phyloP scores from a whole-genome alignment of 345 rosid genomes.

The Ceriops tagal region DNA sequence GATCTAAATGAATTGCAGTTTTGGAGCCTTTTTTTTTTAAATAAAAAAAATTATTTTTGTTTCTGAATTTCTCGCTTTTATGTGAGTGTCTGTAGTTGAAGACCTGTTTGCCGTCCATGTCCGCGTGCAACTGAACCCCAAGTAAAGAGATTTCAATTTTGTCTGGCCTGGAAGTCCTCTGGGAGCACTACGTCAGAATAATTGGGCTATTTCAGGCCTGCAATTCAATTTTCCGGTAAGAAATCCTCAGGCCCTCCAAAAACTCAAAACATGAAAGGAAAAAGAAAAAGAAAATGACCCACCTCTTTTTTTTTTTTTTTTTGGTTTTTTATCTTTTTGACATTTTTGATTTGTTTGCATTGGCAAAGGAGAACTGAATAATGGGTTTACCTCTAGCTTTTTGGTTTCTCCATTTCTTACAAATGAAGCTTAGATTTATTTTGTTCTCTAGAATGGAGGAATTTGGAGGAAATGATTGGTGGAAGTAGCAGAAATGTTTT shows the following conservation, averaged over 20 bases:
- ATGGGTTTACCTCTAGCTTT: neutral
- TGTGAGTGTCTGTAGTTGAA: neutral
- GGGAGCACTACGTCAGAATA: too few relatives aligned
- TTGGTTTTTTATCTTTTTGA: too few relatives aligned
- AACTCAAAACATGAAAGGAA: too few relatives aligned
- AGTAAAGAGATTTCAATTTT: neutral
- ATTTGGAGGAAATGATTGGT: neutral
- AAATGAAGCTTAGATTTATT: conserved; percentile 1
- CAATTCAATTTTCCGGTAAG: too few relatives aligned
- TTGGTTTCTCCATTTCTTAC: neutral
- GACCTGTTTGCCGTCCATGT: neutral
- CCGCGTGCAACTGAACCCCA: neutral
- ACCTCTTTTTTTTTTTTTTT: too few relatives aligned
- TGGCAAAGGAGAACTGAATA: neutral
- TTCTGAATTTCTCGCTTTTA: neutral
- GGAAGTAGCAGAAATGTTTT: conserved; percentile 7
- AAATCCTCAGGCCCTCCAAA: too few relatives aligned
- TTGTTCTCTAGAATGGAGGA: neutral
- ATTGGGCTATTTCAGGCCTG: too few relatives aligned
- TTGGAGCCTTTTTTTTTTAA: neutral
- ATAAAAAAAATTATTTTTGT: neutral
- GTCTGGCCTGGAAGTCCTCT: too few relatives aligned
- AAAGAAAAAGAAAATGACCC: too few relatives aligned
- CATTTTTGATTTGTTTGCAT: too few relatives aligned
- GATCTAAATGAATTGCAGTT: conserved; percentile 12